These are phyloP conservation scores for Geotrichum phurueaensis DNA, from an alignment of 1,139 yeast genomes.

Conservation along the genomic window DNA sequence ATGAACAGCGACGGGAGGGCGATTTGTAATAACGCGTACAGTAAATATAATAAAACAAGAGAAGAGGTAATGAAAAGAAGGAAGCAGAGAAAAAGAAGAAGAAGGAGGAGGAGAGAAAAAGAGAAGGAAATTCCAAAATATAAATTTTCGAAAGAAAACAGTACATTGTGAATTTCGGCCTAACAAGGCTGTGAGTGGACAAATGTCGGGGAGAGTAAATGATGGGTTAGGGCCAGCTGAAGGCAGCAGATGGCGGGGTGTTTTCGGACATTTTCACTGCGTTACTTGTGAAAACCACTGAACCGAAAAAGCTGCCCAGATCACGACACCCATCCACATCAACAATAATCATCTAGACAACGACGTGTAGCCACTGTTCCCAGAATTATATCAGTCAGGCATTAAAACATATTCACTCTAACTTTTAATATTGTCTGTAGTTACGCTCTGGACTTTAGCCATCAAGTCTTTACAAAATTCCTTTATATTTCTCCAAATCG, in stretches of 20 bases:
- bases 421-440: no score
- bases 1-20: not conserved
- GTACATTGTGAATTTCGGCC: not conserved
- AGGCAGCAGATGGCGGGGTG: conserved; percentile 9
- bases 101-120: not conserved
- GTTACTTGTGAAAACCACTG: not conserved
- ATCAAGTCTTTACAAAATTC: not conserved
- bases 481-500: not conserved
- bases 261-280: conserved; percentile 7
- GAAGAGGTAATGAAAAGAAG: not conserved
- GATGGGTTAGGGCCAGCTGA: conserved; percentile 11
- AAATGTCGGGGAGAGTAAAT: not conserved
- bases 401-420: no score
- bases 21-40: not conserved
- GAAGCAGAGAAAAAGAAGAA: not conserved
- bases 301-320: not conserved
- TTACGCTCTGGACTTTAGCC: no score
- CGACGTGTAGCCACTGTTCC: no score
- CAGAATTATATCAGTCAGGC: no score
- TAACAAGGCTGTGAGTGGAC: not conserved
- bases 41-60: not conserved
- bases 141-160: not conserved
- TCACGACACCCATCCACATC: not conserved
- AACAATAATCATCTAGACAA: no score
- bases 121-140: not conserved